Conservation (phyloP, 2,329 filamentous ascomycete species). For the Clonostachys sp. region DNA sequence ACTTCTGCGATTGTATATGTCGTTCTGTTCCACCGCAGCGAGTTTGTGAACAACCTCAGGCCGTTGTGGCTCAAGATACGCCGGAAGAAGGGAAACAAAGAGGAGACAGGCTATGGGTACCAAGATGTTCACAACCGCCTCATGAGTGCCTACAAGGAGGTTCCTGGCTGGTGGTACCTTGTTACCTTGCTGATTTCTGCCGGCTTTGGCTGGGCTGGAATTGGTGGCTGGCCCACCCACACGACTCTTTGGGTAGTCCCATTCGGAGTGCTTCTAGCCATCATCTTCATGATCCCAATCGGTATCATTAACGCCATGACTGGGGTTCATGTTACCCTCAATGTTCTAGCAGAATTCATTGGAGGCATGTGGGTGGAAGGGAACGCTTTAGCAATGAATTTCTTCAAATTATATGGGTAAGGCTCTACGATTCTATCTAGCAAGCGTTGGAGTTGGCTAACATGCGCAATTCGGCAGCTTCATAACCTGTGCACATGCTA, state of each 20-base stretch:
- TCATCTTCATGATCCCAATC: conserved; percentile 35
- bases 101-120: conserved; percentile 5
- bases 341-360: conserved; percentile 35
- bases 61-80: conserved; percentile 10
- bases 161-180: conserved; percentile 38
- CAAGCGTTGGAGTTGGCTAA: not conserved
- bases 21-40: conserved; percentile 14
- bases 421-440: conserved; percentile 4
- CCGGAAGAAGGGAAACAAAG: conserved; percentile 8
- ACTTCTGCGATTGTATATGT: conserved; percentile 16
- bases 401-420: conserved; percentile 24
- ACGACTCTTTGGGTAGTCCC: conserved; percentile 33
- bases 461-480: conserved; percentile 21
- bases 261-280: conserved; percentile 28
- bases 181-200: conserved; percentile 22
- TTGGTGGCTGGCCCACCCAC: conserved; percentile 33
- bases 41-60: conserved; percentile 13
- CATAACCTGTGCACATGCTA: conserved; percentile 33
- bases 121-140: conserved; percentile 15
- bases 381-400: conserved; percentile 28
- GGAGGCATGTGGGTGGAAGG: conserved; percentile 28
- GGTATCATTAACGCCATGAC: conserved; percentile 38
- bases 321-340: conserved; percentile 34
- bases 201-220: conserved; percentile 26
- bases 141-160: conserved; percentile 16